Conservation (phyloP, 805 yeast species). For the Hanseniaspora hatyaiensis region DNA sequence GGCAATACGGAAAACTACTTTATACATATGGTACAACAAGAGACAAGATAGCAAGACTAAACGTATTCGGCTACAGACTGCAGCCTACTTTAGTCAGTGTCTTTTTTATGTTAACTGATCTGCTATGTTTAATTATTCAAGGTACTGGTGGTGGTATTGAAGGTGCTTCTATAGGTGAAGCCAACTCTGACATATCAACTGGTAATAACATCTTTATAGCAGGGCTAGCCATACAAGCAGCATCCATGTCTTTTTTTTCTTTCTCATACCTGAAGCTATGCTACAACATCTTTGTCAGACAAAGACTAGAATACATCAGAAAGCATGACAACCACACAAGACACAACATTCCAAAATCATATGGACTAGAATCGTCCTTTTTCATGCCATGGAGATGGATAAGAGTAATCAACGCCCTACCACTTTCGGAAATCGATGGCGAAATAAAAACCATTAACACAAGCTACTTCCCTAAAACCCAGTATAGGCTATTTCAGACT, state of each 20-base stretch:
- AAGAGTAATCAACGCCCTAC: neutral
- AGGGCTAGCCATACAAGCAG: constrained; percentile 67
- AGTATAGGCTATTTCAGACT: constrained; percentile 18
- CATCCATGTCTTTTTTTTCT: constrained; percentile 48
- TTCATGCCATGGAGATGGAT: constrained; percentile 10
- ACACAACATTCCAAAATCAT: neutral
- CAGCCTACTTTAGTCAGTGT: constrained; percentile 52
- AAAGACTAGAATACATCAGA: neutral
- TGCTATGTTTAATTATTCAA: constrained; percentile 52
- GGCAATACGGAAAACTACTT: constrained; percentile 52
- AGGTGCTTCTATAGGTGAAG: constrained; percentile 34
- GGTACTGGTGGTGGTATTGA: constrained; percentile 70
- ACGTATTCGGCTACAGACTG: constrained; percentile 33
- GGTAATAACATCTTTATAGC: constrained; percentile 67
- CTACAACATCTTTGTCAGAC: neutral
- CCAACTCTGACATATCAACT: neutral
- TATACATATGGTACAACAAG: constrained; percentile 44
- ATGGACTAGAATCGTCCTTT: neutral
- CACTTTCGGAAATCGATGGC: neutral
- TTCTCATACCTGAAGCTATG: neutral
- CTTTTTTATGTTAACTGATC: constrained; percentile 54
- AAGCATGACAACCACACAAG: neutral
- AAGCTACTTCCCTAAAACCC: neutral
- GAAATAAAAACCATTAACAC: constrained; percentile 24
- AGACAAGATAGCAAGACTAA: neutral